Base-by-base conservation (phyloP, 2,329 filamentous ascomycete genomes). In the Alternaria consortialis region DNA sequence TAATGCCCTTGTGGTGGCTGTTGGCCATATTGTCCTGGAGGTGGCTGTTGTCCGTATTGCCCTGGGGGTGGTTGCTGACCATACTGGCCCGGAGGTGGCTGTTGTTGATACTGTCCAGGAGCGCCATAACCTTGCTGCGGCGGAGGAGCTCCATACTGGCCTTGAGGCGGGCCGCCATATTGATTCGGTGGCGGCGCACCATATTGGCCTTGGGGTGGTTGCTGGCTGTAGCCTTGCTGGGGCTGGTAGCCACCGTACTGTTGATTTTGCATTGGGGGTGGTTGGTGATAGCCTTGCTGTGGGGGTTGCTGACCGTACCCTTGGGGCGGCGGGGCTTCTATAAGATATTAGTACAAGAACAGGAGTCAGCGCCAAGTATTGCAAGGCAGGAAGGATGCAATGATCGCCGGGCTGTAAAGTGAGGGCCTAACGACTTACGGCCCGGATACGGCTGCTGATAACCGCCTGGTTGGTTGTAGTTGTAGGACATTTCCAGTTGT, bases 111-210 rank as follows among this genome's bases (percentile, higher is more conserved):
- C 12, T 56, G 60, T 20, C 52, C 57, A 20, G 56, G 60, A 23
- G 60, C 55, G 17, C 66, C 70, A 60, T 69, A 73, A 17, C 67
- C 66, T 53, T 72, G 70, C 56, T 44, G 56, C 9, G 60, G 60
- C 23, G 56, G 56, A 51, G 61, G 70, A 32, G 71, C 67, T n/a
- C 67, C 66, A 27, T 72, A 72, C 59, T 69, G 66, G 7, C 60
- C 60, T 39, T 56, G 60, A 13, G 60, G 60, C 29, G 66, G 70
- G n/a, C 68, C 65, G 15, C 67, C 67, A 27, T 72, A 72, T 46
- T 67, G 66, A 37, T 69, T 68, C 47, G 69, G 76, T 42, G 71
- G 75, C 25, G 80, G 79, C 20, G 77, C 76, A 39, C 78, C 78
- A 58, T 81, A 80, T 40, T 72, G 69, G 6, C 62, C 60, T 29